A percentile compares a stretch with the other conserved stretches of the same genome.
Evolutionary conservation across 2,329 filamentous ascomycete genomes (phyloP).

Genomic region (Calonectria honghensis): DNA sequence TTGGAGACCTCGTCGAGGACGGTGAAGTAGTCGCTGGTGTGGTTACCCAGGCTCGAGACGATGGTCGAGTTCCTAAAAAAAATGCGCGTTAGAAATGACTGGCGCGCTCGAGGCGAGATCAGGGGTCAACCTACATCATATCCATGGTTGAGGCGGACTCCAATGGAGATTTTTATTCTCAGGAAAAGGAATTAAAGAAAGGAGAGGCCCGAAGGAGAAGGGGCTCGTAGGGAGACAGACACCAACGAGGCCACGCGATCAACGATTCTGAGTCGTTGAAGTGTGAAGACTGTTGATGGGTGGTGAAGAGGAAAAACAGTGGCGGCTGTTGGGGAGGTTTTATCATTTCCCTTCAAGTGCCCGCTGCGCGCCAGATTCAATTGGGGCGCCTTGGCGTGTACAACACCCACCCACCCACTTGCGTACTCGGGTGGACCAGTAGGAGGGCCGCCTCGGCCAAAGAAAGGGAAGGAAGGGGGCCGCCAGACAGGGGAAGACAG

Average conservation of each 20-base stretch:
- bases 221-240: constrained; percentile 34
- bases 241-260: constrained; percentile 49
- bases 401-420: constrained; percentile 35
- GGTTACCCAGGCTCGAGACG: constrained; percentile 64
- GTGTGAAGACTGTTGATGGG: constrained; percentile 46
- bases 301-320: constrained; percentile 50
- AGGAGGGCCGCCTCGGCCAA: constrained; percentile 19
- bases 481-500: constrained; percentile 32
- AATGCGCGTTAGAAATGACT: constrained; percentile 34
- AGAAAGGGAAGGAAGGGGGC: constrained; percentile 40
- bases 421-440: constrained; percentile 30
- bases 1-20: constrained; percentile 79
- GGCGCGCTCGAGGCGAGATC: constrained; percentile 38
- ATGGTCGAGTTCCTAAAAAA: constrained; percentile 70
- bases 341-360: constrained; percentile 55
- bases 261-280: constrained; percentile 49
- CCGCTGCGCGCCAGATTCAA: constrained; percentile 45
- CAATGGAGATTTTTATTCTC: constrained; percentile 38
- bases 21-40: constrained; percentile 71
- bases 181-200: constrained; percentile 30
- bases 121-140: constrained; percentile 54
- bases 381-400: constrained; percentile 39
- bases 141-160: constrained; percentile 48
- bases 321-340: constrained; percentile 57
- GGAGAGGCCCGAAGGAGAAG: constrained; percentile 30